Evolutionary conservation across 495 filamentous ascomycete species (phyloP), one percentile per base, ranked within the genome.

Genomic region (Penicillium coffeae): DNA sequence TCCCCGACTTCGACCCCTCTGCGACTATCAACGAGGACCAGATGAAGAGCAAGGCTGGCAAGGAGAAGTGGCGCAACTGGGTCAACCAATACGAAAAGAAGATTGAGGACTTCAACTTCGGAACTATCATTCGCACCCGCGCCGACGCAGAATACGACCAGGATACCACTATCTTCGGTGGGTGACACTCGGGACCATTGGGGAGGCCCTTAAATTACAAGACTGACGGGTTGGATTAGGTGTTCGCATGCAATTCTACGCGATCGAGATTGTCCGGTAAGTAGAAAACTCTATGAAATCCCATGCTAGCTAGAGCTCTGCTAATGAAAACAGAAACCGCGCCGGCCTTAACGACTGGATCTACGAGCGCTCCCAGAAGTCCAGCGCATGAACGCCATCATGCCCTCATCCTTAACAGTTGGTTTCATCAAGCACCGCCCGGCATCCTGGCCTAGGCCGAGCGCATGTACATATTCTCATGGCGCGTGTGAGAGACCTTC

Each of bases 11-110:
- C 58, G 88, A 97, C 62, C 82, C 90, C 9, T 75, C 79, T 38
- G 78, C 63, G 22, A 85, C 87, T 1, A 84, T 99, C 56, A 64
- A 94, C 63, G 93, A 99, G 69, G 87, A 96, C 52, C 73, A 85
- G 51, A 96, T 99, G 93, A 99, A 99, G 82, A 95, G 86, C 79
- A 94, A 94, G 73, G 74, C 74, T 10, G 94, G 93, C 62, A 99
- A 99, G 76, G 93, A 95, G 67, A 79, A 80, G 68, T 99, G 93
- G 93, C 84, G 93, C 50, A 87, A 86, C 51, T 99, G 95, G 74
- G 87, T 97, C 79, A 90, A 86, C 76, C 71, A 79, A 61, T 99
- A 93, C 67, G 89, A 96, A 71, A 88, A 94, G 71, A 90, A 81
- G 70, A 75, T 99, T 18, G 83, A 89, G 44, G 94, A 97, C 66